Evolutionary conservation across 768 basidiomycete genomes (phyloP).

Genomic region (Podaxis pistillaris): DNA sequence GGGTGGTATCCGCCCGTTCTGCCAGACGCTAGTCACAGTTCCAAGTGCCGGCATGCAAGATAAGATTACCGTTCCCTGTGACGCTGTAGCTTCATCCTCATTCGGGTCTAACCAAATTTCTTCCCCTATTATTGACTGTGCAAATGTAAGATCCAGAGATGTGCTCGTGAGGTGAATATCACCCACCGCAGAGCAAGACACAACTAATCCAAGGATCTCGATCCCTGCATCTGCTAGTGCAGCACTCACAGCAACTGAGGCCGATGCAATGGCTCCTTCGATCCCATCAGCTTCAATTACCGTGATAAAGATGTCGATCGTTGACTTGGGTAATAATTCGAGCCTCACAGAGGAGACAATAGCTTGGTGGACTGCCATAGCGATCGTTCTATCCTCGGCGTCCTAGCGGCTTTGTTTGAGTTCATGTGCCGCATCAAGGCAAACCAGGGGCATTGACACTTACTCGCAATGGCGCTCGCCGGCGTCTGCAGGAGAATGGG

Average conservation of each 20-base stretch:
- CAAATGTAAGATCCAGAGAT: conserved; percentile 7
- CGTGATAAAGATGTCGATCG: conserved; percentile 87
- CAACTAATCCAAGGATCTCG: conserved; percentile 85
- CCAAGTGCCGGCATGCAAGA: conserved; percentile 88
- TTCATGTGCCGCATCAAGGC: conserved; percentile 11
- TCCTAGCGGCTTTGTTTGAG: conserved; percentile 55
- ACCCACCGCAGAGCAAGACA: conserved; percentile 77
- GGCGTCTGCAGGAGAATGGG: conserved; percentile 80
- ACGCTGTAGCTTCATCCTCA: conserved; percentile 55
- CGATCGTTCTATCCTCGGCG: conserved; percentile 87
- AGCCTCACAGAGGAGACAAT: conserved; percentile 81
- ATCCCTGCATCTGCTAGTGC: conserved; percentile 94
- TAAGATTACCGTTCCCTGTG: conserved; percentile 69
- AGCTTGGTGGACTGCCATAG: conserved; percentile 82
- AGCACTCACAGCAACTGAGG: conserved; percentile 82
- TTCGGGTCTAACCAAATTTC: conserved; percentile 82
- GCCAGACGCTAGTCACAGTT: conserved; percentile 83
- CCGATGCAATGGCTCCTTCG: conserved; percentile 86
- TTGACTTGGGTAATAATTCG: conserved; percentile 91
- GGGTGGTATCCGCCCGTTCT: conserved; percentile 65
- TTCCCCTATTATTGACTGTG: conserved; percentile 54
- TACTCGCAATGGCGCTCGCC: conserved; percentile 86
- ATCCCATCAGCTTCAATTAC: conserved; percentile 91
- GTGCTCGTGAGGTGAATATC: neutral
- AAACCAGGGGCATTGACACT: conserved; percentile 25